These are phyloP conservation scores for Phialophora tarda DNA, from an alignment of 2,329 filamentous ascomycete species.

Conservation along the genomic window DNA sequence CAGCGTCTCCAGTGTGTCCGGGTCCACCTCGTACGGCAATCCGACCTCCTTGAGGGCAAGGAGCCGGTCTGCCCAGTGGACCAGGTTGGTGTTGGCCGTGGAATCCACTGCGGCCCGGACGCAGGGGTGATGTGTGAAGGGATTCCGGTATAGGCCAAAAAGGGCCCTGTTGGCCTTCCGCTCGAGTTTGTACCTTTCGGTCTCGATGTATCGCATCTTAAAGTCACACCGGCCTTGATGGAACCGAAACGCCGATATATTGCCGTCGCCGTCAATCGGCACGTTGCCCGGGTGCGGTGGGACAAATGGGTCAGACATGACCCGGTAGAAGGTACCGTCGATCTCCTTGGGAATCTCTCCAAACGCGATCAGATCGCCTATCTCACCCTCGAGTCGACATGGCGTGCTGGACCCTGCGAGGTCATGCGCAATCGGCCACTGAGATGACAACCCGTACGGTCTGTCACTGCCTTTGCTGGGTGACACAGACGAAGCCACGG, in stretches of 20 bases:
- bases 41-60: constrained; percentile 23
- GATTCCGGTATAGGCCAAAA: constrained; percentile 28
- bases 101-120: constrained; percentile 27
- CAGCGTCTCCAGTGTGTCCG: constrained; percentile 49
- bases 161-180: constrained; percentile 18
- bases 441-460: too few relatives aligned
- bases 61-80: constrained; percentile 17
- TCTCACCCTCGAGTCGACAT: constrained; percentile 33
- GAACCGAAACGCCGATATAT: constrained; percentile 43
- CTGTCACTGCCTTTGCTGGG: too few relatives aligned
- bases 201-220: constrained; percentile 44
- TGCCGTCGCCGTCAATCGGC: constrained; percentile 44
- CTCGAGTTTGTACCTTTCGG: constrained; percentile 43
- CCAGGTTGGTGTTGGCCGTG: constrained; percentile 26
- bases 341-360: constrained; percentile 44
- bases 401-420: constrained; percentile 9
- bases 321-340: constrained; percentile 45
- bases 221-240: constrained; percentile 43
- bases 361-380: constrained; percentile 42
- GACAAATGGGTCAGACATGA: constrained; percentile 41
- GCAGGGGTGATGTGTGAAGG: constrained; percentile 27
- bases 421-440: constrained; percentile 11
- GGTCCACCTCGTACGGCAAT: constrained; percentile 47
- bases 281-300: constrained; percentile 35
- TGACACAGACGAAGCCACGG: too few relatives aligned